phyloP scores from a whole-genome alignment of 2,329 filamentous ascomycete genomes.

The Diaporthe velutina region DNA sequence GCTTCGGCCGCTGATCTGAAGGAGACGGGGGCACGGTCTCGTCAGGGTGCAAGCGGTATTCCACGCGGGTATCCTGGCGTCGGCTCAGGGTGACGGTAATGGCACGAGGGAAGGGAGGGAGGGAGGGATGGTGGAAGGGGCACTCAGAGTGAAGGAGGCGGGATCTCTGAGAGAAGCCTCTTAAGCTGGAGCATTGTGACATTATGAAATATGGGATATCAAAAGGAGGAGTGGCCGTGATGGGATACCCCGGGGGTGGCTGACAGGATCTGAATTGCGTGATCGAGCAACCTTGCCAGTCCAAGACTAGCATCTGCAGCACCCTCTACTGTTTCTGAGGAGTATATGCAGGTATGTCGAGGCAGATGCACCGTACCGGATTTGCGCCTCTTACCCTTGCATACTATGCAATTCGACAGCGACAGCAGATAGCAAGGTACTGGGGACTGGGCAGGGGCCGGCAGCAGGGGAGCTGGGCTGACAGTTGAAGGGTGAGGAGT shows the following conservation, averaged over 20 bases:
- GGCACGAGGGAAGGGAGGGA: neutral
- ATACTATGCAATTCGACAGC: neutral
- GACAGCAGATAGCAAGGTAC: neutral
- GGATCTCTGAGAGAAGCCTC: constrained; percentile 31
- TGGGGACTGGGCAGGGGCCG: constrained; percentile 6
- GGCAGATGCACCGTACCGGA: neutral
- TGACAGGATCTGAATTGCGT: constrained; percentile 43
- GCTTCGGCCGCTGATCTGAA: neutral
- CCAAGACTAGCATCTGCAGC: constrained; percentile 39
- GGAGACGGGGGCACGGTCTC: neutral
- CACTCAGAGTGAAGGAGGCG: constrained; percentile 20
- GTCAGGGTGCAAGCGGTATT: constrained; percentile 10
- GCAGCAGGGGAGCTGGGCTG: constrained; percentile 10
- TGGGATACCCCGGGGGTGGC: constrained; percentile 37
- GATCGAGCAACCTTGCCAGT: constrained; percentile 41
- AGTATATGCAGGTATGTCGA: neutral
- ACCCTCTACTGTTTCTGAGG: neutral
- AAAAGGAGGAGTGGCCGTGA: constrained; percentile 37
- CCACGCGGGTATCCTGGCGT: constrained; percentile 20
- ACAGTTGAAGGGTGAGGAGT: constrained; percentile 26
- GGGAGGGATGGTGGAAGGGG: constrained; percentile 31
- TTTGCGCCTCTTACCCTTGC: neutral
- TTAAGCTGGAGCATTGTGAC: constrained; percentile 35
- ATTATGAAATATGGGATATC: constrained; percentile 36
- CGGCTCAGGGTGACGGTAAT: constrained; percentile 19